A percentile compares a stretch with the other conserved stretches of the same genome.
These are phyloP conservation scores for Saksenaea vasiformis DNA, from an alignment of 371 early-diverging fungal species.

Conservation along the genomic window DNA sequence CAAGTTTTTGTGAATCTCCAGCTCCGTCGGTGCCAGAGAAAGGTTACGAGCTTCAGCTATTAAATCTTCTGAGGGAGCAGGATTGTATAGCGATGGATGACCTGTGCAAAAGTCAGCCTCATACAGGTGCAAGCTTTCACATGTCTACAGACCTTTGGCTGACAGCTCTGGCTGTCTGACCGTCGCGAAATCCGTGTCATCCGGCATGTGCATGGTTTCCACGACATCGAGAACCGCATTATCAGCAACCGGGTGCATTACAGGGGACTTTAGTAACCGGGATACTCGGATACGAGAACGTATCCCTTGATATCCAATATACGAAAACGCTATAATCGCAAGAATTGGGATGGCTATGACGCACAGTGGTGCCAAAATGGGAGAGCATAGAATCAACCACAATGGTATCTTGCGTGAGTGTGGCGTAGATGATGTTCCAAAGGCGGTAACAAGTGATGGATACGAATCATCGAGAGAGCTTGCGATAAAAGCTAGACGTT, in stretches of 20 bases:
- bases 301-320: slow-evolving; percentile 32
- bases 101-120: not conserved
- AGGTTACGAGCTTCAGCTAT: slow-evolving; percentile 9
- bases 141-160: not conserved
- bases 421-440: not conserved
- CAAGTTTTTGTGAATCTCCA: slow-evolving; percentile 32
- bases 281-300: slow-evolving; percentile 31
- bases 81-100: not conserved
- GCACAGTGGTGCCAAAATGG: slow-evolving; percentile 4
- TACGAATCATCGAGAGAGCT: slow-evolving; percentile 18
- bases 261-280: slow-evolving; percentile 5
- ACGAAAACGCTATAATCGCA: slow-evolving; percentile 7
- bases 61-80: slow-evolving; percentile 9
- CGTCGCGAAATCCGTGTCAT: not conserved
- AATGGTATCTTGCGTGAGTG: not conserved
- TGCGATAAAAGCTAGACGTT: not conserved
- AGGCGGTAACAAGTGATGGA: slow-evolving; percentile 11
- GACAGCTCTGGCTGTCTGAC: not conserved
- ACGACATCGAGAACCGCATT: slow-evolving; percentile 16
- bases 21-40: slow-evolving; percentile 10
- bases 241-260: slow-evolving; percentile 7
- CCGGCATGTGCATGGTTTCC: slow-evolving; percentile 17
- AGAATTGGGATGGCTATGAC: slow-evolving; percentile 15
- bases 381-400: not conserved
- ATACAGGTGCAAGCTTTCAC: not conserved